A percentile compares a stretch with the other conserved stretches of the same genome.
These are phyloP conservation scores for Diaporthe amygdali DNA, from an alignment of 2,329 filamentous ascomycete species.

Conservation along the genomic window DNA sequence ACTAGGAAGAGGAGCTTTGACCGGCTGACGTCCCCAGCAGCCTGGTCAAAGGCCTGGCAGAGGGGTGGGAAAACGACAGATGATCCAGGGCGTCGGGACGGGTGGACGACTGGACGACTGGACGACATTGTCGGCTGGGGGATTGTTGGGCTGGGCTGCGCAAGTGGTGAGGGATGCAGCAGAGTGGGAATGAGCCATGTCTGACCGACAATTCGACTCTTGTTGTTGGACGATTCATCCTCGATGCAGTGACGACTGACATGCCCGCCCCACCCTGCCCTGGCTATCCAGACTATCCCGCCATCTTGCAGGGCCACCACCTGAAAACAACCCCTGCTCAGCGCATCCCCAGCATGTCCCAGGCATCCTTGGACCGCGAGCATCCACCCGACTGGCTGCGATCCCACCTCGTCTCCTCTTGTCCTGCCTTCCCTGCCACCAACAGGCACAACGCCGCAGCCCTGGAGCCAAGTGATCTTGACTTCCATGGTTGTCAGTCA, in stretches of 20 bases:
- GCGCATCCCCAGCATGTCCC: constrained; percentile 4
- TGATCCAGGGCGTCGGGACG: not conserved
- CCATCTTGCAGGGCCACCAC: not conserved
- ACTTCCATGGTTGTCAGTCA: not conserved
- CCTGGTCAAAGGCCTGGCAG: not conserved
- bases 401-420: constrained; percentile 8
- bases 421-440: constrained; percentile 14
- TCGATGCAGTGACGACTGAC: constrained; percentile 7
- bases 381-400: constrained; percentile 11
- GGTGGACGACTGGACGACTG: not conserved
- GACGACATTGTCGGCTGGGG: too few relatives aligned
- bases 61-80: not conserved
- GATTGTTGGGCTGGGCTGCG: not conserved
- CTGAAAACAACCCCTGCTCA: not conserved
- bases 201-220: constrained; percentile 14
- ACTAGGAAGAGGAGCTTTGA: not conserved
- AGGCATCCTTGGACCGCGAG: constrained; percentile 6
- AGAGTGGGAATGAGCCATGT: not conserved
- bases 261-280: not conserved
- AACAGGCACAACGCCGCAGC: constrained; percentile 11
- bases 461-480: not conserved
- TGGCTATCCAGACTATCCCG: too few relatives aligned
- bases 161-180: not conserved
- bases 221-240: constrained; percentile 1
- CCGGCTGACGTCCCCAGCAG: not conserved